These are phyloP conservation scores for Kingdonia uniflora DNA, from an alignment of 164 flowering plant genomes.

Conservation along the genomic window DNA sequence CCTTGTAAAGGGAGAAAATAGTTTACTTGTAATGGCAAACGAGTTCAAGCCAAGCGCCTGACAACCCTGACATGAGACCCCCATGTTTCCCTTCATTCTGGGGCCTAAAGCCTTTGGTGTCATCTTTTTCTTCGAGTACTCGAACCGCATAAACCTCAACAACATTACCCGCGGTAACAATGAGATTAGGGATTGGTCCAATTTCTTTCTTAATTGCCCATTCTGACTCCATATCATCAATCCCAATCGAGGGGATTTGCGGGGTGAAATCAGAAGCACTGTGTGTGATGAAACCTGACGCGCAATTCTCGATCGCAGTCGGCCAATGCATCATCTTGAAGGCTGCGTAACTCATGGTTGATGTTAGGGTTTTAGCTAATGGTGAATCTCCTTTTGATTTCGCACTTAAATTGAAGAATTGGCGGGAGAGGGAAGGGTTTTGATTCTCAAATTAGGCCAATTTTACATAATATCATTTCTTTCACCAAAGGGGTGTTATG, in stretches of 20 bases:
- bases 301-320: constrained; percentile 87
- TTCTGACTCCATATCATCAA: constrained; percentile 67
- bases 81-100: constrained; percentile 44
- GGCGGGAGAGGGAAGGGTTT: no score
- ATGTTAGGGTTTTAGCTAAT: neutral
- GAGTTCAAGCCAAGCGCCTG: constrained; percentile 89
- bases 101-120: constrained; percentile 20
- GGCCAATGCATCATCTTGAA: constrained; percentile 94
- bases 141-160: constrained; percentile 70
- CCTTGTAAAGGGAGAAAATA: neutral
- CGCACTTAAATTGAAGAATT: no score
- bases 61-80: constrained; percentile 65
- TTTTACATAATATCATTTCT: no score
- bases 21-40: constrained; percentile 77
- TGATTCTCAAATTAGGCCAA: no score
- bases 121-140: constrained; percentile 51
- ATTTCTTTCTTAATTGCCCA: constrained; percentile 38
- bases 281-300: constrained; percentile 81
- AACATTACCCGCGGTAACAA: constrained; percentile 71
- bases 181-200: constrained; percentile 77
- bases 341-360: constrained; percentile 79
- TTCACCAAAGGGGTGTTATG: no score
- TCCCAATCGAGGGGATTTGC: constrained; percentile 27
- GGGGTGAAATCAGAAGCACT: constrained; percentile 43
- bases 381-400: no score